These are phyloP conservation scores for Rubia tinctorum DNA, from an alignment of 305 asterid species.

Conservation along the genomic window DNA sequence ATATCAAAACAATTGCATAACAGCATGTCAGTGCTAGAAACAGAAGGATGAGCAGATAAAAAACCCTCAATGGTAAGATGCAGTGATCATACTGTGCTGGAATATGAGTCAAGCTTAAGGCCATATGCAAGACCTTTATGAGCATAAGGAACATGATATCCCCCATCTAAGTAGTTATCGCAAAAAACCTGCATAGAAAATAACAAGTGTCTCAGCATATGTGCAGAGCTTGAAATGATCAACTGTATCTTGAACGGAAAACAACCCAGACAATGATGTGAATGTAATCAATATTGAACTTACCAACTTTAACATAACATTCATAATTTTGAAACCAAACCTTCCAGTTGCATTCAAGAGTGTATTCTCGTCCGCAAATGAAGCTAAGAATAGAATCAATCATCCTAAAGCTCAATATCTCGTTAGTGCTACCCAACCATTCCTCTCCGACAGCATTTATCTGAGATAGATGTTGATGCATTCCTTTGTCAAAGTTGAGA, in stretches of 20 bases:
- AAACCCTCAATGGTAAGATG: not conserved
- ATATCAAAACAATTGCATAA: not conserved
- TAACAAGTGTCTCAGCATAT: not conserved
- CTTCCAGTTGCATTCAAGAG: slow-evolving; percentile 92
- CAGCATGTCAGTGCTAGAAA: too few species aligned
- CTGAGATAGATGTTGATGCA: slow-evolving; percentile 29
- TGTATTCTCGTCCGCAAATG: slow-evolving; percentile 64
- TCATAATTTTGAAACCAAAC: slow-evolving; percentile 27
- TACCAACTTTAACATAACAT: not conserved
- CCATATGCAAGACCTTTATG: slow-evolving; percentile 85
- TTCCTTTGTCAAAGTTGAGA: slow-evolving; percentile 42
- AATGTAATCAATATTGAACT: not conserved
- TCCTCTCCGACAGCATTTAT: slow-evolving; percentile 41
- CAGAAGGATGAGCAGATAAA: not conserved
- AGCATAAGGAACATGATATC: slow-evolving; percentile 88
- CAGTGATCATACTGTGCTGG: slow-evolving; percentile 44
- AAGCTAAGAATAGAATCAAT: slow-evolving; percentile 56
- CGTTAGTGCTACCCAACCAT: slow-evolving; percentile 76
- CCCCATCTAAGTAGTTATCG: slow-evolving; percentile 96
- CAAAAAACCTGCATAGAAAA: slow-evolving; percentile 70
- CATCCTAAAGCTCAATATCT: slow-evolving; percentile 49
- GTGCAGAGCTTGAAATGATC: not conserved
- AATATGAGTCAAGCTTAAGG: slow-evolving; percentile 72
- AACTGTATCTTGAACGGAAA: not conserved
- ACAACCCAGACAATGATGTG: not conserved